Evolutionary conservation across 495 filamentous ascomycete genomes (phyloP).

Genomic region (Neurospora africana): DNA sequence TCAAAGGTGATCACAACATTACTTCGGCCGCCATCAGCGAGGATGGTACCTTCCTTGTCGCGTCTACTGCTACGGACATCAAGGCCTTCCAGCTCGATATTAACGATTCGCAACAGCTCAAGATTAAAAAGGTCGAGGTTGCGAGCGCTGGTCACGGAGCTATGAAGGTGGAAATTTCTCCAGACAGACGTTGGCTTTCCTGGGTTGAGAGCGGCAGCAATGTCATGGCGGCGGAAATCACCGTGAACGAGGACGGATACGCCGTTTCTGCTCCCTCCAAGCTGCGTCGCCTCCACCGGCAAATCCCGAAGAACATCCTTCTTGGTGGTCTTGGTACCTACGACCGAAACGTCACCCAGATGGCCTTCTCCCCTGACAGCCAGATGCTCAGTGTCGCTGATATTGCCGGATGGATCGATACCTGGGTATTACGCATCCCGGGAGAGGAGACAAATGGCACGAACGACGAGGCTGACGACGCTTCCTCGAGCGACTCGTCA

Average conservation of each 20-base stretch:
- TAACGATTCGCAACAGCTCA: slow-evolving; percentile 27
- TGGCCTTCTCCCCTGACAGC: slow-evolving; percentile 73
- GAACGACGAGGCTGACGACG: slow-evolving; percentile 11
- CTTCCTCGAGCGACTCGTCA: slow-evolving; percentile 15
- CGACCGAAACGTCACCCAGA: slow-evolving; percentile 61
- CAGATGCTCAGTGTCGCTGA: slow-evolving; percentile 68
- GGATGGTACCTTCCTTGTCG: slow-evolving; percentile 64
- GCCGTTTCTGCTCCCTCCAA: slow-evolving; percentile 38
- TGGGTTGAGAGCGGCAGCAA: slow-evolving; percentile 71
- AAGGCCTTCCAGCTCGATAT: slow-evolving; percentile 63
- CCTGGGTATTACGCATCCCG: slow-evolving; percentile 58
- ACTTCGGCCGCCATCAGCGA: slow-evolving; percentile 63
- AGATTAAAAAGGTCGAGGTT: slow-evolving; percentile 21
- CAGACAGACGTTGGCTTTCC: slow-evolving; percentile 64
- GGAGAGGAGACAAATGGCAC: slow-evolving; percentile 23
- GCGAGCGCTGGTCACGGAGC: slow-evolving; percentile 42
- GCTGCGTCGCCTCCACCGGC: slow-evolving; percentile 49
- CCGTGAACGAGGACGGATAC: slow-evolving; percentile 32
- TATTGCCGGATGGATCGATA: slow-evolving; percentile 76
- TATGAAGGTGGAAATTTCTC: slow-evolving; percentile 61
- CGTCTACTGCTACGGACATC: slow-evolving; percentile 64
- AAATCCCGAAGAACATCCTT: slow-evolving; percentile 42
- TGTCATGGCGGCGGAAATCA: slow-evolving; percentile 58
- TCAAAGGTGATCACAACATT: slow-evolving; percentile 80
- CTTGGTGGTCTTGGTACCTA: slow-evolving; percentile 69